Conservation (phyloP, 257 asterid genomes). For the Gentiana dahurica region DNA sequence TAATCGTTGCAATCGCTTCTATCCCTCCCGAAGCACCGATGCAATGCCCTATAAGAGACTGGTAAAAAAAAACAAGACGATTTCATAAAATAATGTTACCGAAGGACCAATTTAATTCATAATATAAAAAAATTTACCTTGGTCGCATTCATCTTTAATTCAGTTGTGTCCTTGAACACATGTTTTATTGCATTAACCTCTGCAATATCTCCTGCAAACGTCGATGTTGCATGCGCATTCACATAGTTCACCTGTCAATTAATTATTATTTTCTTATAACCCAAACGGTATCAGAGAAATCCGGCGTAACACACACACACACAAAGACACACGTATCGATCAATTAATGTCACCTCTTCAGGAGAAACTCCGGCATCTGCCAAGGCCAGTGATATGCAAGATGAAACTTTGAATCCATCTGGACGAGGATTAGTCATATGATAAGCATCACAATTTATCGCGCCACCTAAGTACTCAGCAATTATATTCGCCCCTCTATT, state of each 20-base stretch:
- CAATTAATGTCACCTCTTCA: constrained; percentile 41
- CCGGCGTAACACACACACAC: too few relatives aligned
- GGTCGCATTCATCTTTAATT: constrained; percentile 65
- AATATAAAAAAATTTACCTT: constrained; percentile 19
- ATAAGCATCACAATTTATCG: constrained; percentile 31
- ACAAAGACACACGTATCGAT: too few relatives aligned
- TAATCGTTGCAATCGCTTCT: constrained; percentile 86
- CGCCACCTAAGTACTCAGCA: constrained; percentile 36
- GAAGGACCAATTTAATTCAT: too few relatives aligned
- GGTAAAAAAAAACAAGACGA: background rate
- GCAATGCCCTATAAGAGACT: constrained; percentile 95
- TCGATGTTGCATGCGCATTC: constrained; percentile 73
- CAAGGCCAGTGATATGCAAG: constrained; percentile 33
- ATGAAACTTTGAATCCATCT: constrained; percentile 36
- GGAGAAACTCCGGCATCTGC: constrained; percentile 44
- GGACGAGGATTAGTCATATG: constrained; percentile 39
- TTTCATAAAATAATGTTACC: too few relatives aligned
- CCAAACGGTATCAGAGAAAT: too few relatives aligned
- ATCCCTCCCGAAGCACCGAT: constrained; percentile 91
- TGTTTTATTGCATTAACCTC: constrained; percentile 64
- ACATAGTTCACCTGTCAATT: constrained; percentile 50
- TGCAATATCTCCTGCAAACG: constrained; percentile 72
- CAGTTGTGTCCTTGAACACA: constrained; percentile 54
- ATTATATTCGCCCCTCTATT: constrained; percentile 30
- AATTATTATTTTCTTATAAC: too few relatives aligned